Percentiles rank a stretch among this genome's conserved stretches.
Conservation (phyloP, 2,329 filamentous ascomycete species). For the Neopestalotiopsis sp. region DNA sequence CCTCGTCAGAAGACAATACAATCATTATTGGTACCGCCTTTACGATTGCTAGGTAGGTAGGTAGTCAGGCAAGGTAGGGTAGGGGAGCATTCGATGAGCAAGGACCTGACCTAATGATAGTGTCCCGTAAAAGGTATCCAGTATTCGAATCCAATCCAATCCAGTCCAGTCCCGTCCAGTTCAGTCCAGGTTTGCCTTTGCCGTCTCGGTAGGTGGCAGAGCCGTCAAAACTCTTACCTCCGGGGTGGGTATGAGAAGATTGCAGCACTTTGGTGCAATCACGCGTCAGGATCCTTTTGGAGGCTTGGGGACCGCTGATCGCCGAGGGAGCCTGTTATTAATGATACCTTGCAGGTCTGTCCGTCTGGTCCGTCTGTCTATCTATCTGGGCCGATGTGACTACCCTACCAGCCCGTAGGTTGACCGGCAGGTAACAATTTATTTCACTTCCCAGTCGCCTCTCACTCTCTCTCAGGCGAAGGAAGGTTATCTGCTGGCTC, state of each 20-base stretch:
- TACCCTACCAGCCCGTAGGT: neutral
- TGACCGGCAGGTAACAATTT: neutral
- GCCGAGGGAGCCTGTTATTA: constrained; percentile 8
- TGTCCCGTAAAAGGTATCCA: neutral
- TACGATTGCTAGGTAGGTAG: neutral
- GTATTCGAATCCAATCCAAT: neutral
- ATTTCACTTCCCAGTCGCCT: neutral
- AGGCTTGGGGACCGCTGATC: constrained; percentile 10
- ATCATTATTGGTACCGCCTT: neutral
- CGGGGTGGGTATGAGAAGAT: constrained; percentile 10
- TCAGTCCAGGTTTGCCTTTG: neutral
- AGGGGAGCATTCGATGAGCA: neutral
- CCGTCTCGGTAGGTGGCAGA: constrained; percentile 4
- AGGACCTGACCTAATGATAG: neutral
- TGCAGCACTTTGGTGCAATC: constrained; percentile 7
- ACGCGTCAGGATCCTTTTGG: constrained; percentile 11
- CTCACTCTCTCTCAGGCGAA: neutral
- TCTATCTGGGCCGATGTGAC: neutral
- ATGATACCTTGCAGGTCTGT: constrained; percentile 6
- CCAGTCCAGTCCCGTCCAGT: too few species aligned
- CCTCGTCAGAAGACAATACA: neutral
- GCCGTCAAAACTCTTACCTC: neutral
- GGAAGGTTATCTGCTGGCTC: neutral
- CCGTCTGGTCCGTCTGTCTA: neutral
- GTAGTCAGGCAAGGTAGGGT: too few species aligned